These are phyloP conservation scores for Aschersonia sp. DNA, from an alignment of 2,329 filamentous ascomycete genomes.

Conservation along the genomic window DNA sequence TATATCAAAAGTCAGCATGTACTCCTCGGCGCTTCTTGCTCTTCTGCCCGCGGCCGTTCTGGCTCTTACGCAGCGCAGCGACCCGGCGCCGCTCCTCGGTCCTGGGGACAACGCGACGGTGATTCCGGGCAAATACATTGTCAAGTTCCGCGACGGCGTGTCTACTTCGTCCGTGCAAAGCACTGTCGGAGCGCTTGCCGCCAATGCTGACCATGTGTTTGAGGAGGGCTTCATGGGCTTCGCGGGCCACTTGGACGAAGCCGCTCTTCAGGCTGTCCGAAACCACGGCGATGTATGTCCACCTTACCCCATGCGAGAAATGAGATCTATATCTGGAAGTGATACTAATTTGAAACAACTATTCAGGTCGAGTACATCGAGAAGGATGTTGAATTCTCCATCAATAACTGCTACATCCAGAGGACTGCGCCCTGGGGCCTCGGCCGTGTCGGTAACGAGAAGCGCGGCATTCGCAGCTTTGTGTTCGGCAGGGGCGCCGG, in stretches of 20 bases:
- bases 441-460: constrained; percentile 17
- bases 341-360: too few relatives aligned
- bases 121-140: constrained; percentile 13
- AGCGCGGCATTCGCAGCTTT: constrained; percentile 12
- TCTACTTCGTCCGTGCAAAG: constrained; percentile 1
- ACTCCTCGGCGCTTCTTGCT: constrained; percentile 7
- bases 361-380: constrained; percentile 19
- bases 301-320: neutral
- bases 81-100: constrained; percentile 11
- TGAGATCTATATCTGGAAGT: too few relatives aligned
- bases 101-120: constrained; percentile 4
- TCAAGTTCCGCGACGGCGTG: constrained; percentile 11
- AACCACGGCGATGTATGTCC: constrained; percentile 8
- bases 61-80: constrained; percentile 7
- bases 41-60: constrained; percentile 6
- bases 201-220: constrained; percentile 11
- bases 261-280: constrained; percentile 7
- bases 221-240: constrained; percentile 9
- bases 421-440: constrained; percentile 15
- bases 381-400: constrained; percentile 14
- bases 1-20: neutral
- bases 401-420: neutral
- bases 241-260: constrained; percentile 7
- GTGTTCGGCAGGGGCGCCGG: constrained; percentile 20
- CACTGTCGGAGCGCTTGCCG: constrained; percentile 5